phyloP scores from a whole-genome alignment of 345 rosid species.

The Eucalyptus globulus region DNA sequence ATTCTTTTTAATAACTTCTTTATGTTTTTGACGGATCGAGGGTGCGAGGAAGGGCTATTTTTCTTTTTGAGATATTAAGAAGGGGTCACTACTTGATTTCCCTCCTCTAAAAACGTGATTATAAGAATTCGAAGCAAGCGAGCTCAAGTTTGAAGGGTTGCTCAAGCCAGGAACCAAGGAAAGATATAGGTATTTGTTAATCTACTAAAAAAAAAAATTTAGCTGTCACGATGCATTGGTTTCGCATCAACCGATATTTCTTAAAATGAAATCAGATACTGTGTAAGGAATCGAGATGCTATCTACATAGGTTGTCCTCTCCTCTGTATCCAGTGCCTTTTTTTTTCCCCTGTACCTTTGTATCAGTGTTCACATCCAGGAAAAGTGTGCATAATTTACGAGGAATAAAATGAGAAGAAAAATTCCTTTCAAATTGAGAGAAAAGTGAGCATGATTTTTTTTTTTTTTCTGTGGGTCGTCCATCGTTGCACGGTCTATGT shows the following conservation, averaged over 20 bases:
- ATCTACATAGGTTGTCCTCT: background rate
- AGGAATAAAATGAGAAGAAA: background rate
- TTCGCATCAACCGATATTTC: background rate
- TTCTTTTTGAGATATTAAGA: background rate
- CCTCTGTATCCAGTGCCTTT: background rate
- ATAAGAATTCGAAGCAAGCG: background rate
- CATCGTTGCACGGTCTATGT: background rate
- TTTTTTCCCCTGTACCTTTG: background rate
- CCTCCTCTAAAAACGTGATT: background rate
- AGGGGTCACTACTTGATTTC: background rate
- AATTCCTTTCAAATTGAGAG: background rate
- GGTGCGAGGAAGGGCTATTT: background rate
- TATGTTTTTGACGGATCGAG: background rate
- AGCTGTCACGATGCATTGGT: background rate
- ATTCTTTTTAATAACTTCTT: background rate
- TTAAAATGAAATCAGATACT: background rate
- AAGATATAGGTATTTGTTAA: background rate
- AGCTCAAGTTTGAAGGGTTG: background rate
- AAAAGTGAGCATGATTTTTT: background rate
- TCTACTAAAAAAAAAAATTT: background rate
- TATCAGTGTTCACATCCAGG: background rate
- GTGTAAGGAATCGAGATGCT: background rate
- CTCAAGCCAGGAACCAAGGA: background rate
- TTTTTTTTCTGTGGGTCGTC: background rate
- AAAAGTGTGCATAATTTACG: background rate